These are phyloP conservation scores for Aciculosporium take DNA, from an alignment of 2,329 filamentous ascomycete genomes.

Conservation along the genomic window DNA sequence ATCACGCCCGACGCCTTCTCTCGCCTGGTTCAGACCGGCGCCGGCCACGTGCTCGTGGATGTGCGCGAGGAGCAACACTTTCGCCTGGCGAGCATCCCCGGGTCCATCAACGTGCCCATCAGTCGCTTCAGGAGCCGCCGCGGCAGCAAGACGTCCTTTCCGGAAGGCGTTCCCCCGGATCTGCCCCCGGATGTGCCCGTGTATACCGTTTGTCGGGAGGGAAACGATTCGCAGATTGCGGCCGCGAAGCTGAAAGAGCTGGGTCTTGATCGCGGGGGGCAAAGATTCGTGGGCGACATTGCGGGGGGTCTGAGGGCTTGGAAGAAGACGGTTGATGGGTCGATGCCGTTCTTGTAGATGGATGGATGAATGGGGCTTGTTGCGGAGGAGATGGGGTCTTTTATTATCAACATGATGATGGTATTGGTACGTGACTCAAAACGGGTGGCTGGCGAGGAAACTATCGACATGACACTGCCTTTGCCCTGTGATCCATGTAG, in stretches of 20 bases:
- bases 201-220: constrained; percentile 58
- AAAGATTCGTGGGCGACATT: constrained; percentile 54
- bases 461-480: too few relatives aligned
- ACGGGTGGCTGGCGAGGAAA: too few relatives aligned
- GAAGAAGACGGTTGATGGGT: constrained; percentile 51
- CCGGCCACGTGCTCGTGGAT: constrained; percentile 53
- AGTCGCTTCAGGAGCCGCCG: constrained; percentile 42
- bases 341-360: constrained; percentile 35
- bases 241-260: constrained; percentile 50
- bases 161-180: constrained; percentile 25
- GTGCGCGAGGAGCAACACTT: constrained; percentile 78
- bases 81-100: constrained; percentile 60
- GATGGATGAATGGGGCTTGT: too few relatives aligned
- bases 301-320: constrained; percentile 58
- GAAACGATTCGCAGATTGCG: constrained; percentile 66
- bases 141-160: constrained; percentile 9
- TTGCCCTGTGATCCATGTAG: too few relatives aligned
- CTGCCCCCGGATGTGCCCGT: constrained; percentile 37
- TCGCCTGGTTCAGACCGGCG: constrained; percentile 8
- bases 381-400: too few relatives aligned
- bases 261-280: constrained; percentile 35
- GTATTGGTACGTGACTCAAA: background rate
- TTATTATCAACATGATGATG: background rate
- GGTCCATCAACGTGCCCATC: constrained; percentile 56
- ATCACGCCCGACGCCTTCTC: constrained; percentile 50